Percentiles rank a stretch among this genome's conserved stretches.
phyloP scores from a whole-genome alignment of 805 yeast species.

The Kodamaea neixiangensis region DNA sequence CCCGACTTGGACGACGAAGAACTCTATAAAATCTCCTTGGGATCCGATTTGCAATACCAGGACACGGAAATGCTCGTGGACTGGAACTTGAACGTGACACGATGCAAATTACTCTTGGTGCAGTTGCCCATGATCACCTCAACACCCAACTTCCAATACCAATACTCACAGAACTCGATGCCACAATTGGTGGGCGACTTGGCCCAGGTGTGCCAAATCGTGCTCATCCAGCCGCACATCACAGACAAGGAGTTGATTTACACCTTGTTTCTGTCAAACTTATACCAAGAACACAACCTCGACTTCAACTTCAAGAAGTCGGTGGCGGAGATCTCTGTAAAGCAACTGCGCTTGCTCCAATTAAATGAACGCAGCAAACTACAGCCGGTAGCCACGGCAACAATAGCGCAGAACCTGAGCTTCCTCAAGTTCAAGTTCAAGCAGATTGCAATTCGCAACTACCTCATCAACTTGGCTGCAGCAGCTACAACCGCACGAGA shows the following conservation, averaged over 20 bases:
- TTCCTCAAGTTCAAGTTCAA: conserved; percentile 39
- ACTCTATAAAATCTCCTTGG: conserved; percentile 38
- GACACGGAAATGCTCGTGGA: conserved; percentile 45
- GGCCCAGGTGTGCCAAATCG: conserved; percentile 41
- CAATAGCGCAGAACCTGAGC: conserved; percentile 25
- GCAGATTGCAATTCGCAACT: conserved; percentile 50
- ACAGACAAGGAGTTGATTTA: conserved; percentile 45
- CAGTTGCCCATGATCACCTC: conserved; percentile 40
- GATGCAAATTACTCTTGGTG: conserved; percentile 47
- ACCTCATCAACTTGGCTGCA: conserved; percentile 52
- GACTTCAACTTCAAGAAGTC: conserved; percentile 45
- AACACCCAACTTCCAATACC: conserved; percentile 36
- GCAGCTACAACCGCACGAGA: conserved; percentile 57
- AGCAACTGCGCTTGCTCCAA: conserved; percentile 46
- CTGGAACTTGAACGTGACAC: conserved; percentile 54
- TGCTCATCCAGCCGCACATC: conserved; percentile 41
- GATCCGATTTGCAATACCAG: conserved; percentile 42
- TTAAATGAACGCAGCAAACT: conserved; percentile 25
- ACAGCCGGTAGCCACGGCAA: conserved; percentile 31
- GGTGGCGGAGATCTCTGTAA: conserved; percentile 52
- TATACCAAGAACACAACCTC: conserved; percentile 51
- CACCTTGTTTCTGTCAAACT: conserved; percentile 40
- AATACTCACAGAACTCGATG: conserved; percentile 31
- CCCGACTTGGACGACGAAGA: conserved; percentile 23
- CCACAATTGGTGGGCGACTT: conserved; percentile 46